Base-by-base conservation (phyloP, 257 asterid species). In the Petrea volubilis region DNA sequence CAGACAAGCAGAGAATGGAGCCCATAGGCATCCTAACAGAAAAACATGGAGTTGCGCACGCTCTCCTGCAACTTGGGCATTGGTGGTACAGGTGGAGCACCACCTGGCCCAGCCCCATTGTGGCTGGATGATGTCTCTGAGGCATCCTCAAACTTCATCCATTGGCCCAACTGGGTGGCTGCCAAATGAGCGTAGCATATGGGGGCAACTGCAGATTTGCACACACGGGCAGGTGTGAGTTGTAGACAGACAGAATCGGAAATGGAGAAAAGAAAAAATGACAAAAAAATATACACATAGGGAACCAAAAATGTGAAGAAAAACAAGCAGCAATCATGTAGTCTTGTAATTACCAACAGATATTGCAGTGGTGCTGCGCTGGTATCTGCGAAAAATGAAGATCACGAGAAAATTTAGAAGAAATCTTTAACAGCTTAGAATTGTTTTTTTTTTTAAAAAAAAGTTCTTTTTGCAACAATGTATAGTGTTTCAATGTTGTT, bases 351-450 rank as follows among this genome's bases (percentile, higher is more conserved):
- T 88, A 92, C 98, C 98, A 21, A 94, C 85, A 49, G 98, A 94
- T n/a, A 94, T 91, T 29, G 98, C 98, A 17, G 98, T 94, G 6
- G 96, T 94, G 71, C 98, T 91, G 25, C 97, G 84, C 75, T 94
- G 98, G 70, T 94, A 94, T 79, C 98, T 94, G 96, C 70, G n/a
- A 38, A 7, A 1, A 79, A 53, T 3, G 14, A 29, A 38, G 3
- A 62, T 56, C 33, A 15, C 3, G 43, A 43, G 0, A n/a, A n/a
- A 20, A 23, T 4, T 15, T 44, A 63, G 18, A 38, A 65, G 6
- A 64, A 60, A 24, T 49, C 12, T 12, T 64, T 3, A 4, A 65
- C 43, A 38, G 23, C 17, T 12, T 36, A 1, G 43, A 38, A 3
- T 4, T 38, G 43, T 38, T 38, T 38, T 7, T 38, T 7, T 2